phyloP scores from a whole-genome alignment of 169 alveolate species.

The Cyclospora cayetanensis region DNA sequence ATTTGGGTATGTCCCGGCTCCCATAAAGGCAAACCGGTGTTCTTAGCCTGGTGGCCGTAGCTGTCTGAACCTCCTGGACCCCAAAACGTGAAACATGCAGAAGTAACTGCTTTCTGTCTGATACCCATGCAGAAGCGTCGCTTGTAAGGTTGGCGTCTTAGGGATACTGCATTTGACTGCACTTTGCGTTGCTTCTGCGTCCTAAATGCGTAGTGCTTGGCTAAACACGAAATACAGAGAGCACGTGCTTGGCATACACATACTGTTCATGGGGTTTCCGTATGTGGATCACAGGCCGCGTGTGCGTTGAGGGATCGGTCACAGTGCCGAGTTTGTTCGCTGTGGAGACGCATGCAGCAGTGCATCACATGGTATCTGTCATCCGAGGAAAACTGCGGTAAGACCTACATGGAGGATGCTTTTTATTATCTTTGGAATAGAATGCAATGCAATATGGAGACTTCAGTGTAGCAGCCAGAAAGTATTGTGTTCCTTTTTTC shows the following conservation, averaged over 20 bases:
- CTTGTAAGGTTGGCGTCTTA: no score
- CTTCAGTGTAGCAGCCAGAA: neutral
- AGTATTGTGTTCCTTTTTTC: no score
- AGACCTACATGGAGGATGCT: no score
- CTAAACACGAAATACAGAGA: neutral
- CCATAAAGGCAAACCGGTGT: neutral
- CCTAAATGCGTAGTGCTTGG: neutral
- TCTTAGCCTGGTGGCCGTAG: neutral
- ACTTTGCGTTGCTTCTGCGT: neutral
- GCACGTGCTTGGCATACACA: no score
- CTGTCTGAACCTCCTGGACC: neutral
- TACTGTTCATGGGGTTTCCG: no score
- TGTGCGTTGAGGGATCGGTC: slow-evolving; percentile 74
- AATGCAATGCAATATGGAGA: no score
- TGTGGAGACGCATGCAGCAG: slow-evolving; percentile 73
- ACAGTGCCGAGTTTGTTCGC: slow-evolving; percentile 69
- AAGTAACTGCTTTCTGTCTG: neutral
- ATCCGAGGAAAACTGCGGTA: slow-evolving; percentile 70
- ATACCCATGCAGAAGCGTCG: no score
- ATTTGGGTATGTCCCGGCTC: slow-evolving; percentile 64
- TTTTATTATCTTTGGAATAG: no score
- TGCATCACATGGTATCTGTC: slow-evolving; percentile 79
- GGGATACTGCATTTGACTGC: neutral
- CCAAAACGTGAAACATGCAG: neutral
- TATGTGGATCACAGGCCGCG: slow-evolving; percentile 49